These are phyloP conservation scores for Gautieria morchelliformis DNA, from an alignment of 768 basidiomycete species.

Conservation along the genomic window DNA sequence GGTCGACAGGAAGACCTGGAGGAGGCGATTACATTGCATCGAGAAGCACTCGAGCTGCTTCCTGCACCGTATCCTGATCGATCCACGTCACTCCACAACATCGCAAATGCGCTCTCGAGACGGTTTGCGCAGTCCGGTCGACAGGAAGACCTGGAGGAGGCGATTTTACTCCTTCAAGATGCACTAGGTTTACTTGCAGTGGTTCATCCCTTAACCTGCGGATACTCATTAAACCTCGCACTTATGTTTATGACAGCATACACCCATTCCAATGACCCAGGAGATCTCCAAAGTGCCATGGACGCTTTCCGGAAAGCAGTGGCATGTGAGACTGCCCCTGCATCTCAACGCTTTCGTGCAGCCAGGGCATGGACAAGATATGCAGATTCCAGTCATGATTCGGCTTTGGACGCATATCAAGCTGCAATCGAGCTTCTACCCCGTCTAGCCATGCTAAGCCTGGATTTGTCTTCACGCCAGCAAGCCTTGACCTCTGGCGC, in stretches of 20 bases:
- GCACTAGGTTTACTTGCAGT: not conserved
- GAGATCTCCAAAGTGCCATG: not conserved
- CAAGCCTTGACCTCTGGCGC: slow-evolving; percentile 11
- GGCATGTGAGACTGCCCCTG: not conserved
- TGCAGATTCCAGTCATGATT: slow-evolving; percentile 14
- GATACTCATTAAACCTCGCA: not conserved
- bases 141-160: slow-evolving; percentile 23
- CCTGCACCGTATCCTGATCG: slow-evolving; percentile 12
- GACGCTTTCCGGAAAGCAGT: not conserved
- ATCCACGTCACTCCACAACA: slow-evolving; percentile 14
- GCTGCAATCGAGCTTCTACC: slow-evolving; percentile 19
- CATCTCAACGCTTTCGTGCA: not conserved
- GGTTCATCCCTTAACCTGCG: not conserved
- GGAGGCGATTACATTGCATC: slow-evolving; percentile 18
- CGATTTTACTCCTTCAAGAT: slow-evolving; percentile 8
- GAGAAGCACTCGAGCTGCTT: slow-evolving; percentile 2
- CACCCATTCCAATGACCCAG: not conserved
- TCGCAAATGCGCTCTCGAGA: slow-evolving; percentile 20
- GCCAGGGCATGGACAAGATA: not conserved
- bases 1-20: slow-evolving; percentile 19
- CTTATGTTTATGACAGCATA: not conserved
- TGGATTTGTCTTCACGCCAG: slow-evolving; percentile 13
- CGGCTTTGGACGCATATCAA: slow-evolving; percentile 22
- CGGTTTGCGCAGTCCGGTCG: slow-evolving; percentile 18
- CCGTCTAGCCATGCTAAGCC: slow-evolving; percentile 11